These are phyloP conservation scores for Trichosporon coremiiforme DNA, from an alignment of 1,284 basidiomycete genomes.

Conservation along the genomic window DNA sequence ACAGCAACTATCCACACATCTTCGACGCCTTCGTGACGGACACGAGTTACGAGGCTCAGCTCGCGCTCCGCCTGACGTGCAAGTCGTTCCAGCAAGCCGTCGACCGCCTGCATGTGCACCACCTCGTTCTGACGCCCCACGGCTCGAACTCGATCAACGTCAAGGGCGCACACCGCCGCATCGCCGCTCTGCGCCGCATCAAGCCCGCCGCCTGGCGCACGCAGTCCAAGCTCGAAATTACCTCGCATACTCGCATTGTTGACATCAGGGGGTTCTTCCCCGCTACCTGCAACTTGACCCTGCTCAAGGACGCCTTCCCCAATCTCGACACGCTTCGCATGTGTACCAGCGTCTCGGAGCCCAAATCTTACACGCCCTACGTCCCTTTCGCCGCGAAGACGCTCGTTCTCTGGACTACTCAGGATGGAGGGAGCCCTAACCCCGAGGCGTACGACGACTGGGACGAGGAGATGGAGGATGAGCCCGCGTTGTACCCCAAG, in stretches of 20 bases:
- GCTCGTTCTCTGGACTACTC: neutral
- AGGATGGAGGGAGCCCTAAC: neutral
- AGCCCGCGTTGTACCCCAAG: neutral
- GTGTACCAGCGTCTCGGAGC: neutral
- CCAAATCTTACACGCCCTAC: conserved; percentile 1
- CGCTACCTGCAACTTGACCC: neutral
- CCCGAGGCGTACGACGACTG: neutral
- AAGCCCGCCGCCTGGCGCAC: neutral
- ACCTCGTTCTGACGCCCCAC: neutral
- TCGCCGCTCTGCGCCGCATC: conserved; percentile 1
- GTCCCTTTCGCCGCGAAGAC: neutral
- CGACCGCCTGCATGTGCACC: neutral
- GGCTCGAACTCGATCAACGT: neutral
- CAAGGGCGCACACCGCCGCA: neutral
- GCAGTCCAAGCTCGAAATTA: neutral
- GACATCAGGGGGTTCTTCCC: conserved; percentile 1
- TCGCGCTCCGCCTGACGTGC: conserved; percentile 4
- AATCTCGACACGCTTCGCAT: neutral
- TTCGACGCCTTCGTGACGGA: neutral
- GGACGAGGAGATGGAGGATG: neutral
- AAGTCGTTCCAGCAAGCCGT: neutral
- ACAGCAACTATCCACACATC: conserved; percentile 5
- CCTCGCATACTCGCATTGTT: neutral
- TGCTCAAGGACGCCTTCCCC: conserved; percentile 7
- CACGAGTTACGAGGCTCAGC: neutral